Percentiles rank a stretch among this genome's conserved stretches.
Evolutionary conservation across 345 rosid species (phyloP).

Genomic region (Dovyalis caffra): DNA sequence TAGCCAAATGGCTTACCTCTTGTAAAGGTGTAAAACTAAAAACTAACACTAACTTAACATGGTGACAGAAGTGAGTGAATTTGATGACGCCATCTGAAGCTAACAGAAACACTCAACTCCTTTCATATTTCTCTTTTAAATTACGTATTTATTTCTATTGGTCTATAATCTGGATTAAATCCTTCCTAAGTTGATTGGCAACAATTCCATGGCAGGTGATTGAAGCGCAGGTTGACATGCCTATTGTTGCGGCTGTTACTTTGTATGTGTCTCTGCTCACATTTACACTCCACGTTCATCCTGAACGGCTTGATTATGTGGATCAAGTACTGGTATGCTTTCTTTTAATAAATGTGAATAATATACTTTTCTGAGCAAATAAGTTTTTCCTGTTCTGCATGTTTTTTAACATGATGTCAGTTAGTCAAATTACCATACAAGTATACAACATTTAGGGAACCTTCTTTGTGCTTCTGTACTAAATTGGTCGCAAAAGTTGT

Average conservation of each 20-base stretch:
- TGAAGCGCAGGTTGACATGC: constrained; percentile 93
- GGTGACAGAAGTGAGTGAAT: not conserved
- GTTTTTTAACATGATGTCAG: not conserved
- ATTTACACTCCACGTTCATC: constrained; percentile 94
- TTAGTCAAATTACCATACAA: not conserved
- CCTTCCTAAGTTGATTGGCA: constrained; percentile 13
- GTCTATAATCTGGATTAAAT: not conserved
- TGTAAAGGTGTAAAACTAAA: not conserved
- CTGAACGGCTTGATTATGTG: constrained; percentile 95
- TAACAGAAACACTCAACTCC: not conserved
- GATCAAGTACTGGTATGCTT: constrained; percentile 90
- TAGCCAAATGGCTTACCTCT: not conserved
- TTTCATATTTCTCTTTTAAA: not conserved
- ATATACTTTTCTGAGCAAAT: not conserved
- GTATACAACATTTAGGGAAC: not conserved
- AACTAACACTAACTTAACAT: not conserved
- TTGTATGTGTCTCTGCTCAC: constrained; percentile 94
- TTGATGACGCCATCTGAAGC: not conserved
- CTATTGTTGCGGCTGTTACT: constrained; percentile 80
- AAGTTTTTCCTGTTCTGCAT: not conserved
- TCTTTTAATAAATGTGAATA: constrained; percentile 2
- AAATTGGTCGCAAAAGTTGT: not conserved
- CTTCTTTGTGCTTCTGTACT: constrained; percentile 9
- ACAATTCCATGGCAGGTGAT: constrained; percentile 55
- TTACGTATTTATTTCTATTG: not conserved